Conservation (phyloP, 2,329 filamentous ascomycete genomes). For the Calonectria ilicicola region DNA sequence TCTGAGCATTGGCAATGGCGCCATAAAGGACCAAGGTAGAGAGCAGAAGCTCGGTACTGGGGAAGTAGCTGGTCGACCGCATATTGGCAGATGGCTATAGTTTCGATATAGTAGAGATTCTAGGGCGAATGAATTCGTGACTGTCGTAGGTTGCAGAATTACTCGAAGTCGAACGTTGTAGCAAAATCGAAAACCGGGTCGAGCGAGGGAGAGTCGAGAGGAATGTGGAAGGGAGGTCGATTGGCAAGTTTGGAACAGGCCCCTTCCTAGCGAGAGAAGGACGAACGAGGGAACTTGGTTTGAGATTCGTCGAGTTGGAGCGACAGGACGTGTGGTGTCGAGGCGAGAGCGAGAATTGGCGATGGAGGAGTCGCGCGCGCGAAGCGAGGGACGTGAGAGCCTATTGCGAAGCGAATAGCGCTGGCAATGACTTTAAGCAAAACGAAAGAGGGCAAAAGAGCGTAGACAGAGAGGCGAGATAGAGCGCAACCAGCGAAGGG, state of each 20-base stretch:
- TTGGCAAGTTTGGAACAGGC: not conserved
- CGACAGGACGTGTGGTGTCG: not conserved
- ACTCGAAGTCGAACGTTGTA: not conserved
- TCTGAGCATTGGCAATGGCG: constrained; percentile 48
- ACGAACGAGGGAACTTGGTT: not conserved
- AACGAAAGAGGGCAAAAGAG: constrained; percentile 18
- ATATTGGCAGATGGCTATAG: constrained; percentile 32
- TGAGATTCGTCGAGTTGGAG: not conserved
- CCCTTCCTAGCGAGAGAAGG: not conserved
- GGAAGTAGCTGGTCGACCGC: constrained; percentile 43
- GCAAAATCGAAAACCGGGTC: not conserved
- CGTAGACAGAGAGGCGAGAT: not conserved
- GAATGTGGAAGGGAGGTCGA: constrained; percentile 15
- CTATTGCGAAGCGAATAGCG: constrained; percentile 4
- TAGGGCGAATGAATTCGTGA: not conserved
- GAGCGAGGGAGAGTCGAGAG: not conserved
- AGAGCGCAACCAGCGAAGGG: constrained; percentile 27
- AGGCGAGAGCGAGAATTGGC: not conserved
- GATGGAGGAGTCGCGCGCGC: constrained; percentile 1
- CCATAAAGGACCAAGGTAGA: constrained; percentile 45
- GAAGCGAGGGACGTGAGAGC: constrained; percentile 9
- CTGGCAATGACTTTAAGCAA: not conserved
- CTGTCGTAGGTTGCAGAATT: not conserved
- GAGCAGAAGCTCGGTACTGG: constrained; percentile 42
- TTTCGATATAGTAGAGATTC: not conserved